Evolutionary conservation across 768 basidiomycete species (phyloP).

Genomic region (Coprinopsis cinerea): DNA sequence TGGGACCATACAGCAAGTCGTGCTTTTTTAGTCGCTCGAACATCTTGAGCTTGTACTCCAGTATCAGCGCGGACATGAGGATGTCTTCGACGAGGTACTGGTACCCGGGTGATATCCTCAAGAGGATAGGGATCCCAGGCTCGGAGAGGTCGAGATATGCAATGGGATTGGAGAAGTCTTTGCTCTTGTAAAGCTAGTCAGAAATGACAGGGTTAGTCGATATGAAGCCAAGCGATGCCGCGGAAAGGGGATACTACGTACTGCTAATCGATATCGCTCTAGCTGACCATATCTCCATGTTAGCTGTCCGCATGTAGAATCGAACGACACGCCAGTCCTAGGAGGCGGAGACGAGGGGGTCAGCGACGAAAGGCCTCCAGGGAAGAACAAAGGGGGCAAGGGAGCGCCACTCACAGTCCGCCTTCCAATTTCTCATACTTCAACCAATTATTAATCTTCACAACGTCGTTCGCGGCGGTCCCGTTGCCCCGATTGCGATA

Average conservation of each 20-base stretch:
- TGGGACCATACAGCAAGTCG: conserved; percentile 9
- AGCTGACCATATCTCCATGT: conserved; percentile 6
- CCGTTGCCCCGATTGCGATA: conserved; percentile 3
- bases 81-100: conserved; percentile 9
- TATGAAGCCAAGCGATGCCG: background rate
- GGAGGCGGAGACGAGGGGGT: background rate
- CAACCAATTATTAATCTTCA: conserved; percentile 9
- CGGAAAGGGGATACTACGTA: conserved; percentile 6
- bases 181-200: conserved; percentile 9
- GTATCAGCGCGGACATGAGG: conserved; percentile 6
- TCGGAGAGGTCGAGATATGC: conserved; percentile 7
- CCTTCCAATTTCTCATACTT: conserved; percentile 9
- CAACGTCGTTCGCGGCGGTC: background rate
- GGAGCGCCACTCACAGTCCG: conserved; percentile 1
- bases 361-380: background rate
- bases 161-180: conserved; percentile 8
- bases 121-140: background rate
- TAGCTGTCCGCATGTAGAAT: conserved; percentile 6
- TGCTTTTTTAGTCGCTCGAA: conserved; percentile 9
- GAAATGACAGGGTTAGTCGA: background rate
- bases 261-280: conserved; percentile 6
- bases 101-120: conserved; percentile 8
- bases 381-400: background rate
- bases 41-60: conserved; percentile 13
- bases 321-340: conserved; percentile 7